Evolutionary conservation across 345 rosid genomes (phyloP), one percentile per base, ranked within the genome.

Genomic region (rapeseed (Brassica napus)): DNA sequence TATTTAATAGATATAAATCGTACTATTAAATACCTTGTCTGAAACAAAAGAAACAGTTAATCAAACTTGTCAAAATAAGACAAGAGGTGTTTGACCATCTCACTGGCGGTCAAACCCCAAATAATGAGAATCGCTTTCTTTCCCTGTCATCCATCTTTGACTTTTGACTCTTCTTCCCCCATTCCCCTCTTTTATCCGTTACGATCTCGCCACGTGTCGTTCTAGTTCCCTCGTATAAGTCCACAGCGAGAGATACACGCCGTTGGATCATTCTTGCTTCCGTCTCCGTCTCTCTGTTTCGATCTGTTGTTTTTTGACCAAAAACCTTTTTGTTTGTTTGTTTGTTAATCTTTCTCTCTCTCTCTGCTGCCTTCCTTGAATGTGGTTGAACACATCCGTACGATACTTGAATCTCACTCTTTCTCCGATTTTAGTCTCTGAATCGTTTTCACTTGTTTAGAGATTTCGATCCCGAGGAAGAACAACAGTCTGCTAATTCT

Each of bases 91-190:
- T 74, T 81, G 88, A 85, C 85, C 83, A 69, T 73, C 31, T 28
- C 65, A 44, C 78, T 30, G 62, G 71, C 76, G 82, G 90, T 86
- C 91, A 89, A 87, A 84, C 69, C 75, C 81, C 81, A 75, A 81
- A 78, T 69, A 78, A 71, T 47, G 64, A 74, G 79, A 67, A 81
- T 75, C 73, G n/a, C 80, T 83, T 76, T 74, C 78, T 80, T 84
- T 84, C 86, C 79, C 23, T 78, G 76, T 84, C 90, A 84, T 42
- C 85, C 81, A 81, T 79, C 55, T 85, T 80, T 81, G 88, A 87
- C 90, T 87, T 86, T 87, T 62, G 63, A 59, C 83, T 68, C 15
- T 71, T 39, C 65, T 14, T 23, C 71, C 71, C 54, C 71, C 18
- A 23, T 68, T 60, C 47, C 68, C 2, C 52, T 66, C n/a, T 10